Evolutionary conservation across 257 asterid species (phyloP).

Genomic region (Primulina tabacum): DNA sequence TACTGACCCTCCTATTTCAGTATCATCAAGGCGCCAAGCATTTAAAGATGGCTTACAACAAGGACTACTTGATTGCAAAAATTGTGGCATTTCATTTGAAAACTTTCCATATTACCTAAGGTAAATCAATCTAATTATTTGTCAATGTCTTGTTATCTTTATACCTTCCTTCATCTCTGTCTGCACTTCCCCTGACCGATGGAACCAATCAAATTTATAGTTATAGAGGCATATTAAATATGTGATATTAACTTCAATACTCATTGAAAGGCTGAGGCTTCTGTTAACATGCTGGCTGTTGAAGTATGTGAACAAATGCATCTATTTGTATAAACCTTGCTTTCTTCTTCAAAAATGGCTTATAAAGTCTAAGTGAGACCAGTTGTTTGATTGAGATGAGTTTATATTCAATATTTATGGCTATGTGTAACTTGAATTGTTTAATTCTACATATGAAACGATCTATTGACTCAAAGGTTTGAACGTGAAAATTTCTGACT

Average conservation of each 20-base stretch:
- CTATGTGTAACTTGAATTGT: not conserved
- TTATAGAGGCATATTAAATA: not conserved
- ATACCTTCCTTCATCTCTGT: not conserved
- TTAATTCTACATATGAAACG: not conserved
- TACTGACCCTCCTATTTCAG: conserved; percentile 49
- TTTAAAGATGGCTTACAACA: conserved; percentile 64
- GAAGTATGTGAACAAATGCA: not conserved
- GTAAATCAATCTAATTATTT: conserved; percentile 34
- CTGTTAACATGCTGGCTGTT: not conserved
- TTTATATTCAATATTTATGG: not conserved
- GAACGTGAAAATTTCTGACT: not conserved
- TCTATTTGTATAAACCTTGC: not conserved
- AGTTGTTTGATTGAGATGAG: not conserved
- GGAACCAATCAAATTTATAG: not conserved
- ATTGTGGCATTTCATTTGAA: conserved; percentile 67
- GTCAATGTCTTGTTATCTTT: not conserved
- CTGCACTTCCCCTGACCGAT: not conserved
- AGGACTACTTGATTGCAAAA: conserved; percentile 53
- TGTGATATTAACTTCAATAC: not conserved
- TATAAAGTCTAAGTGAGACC: not conserved
- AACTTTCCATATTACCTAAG: conserved; percentile 85
- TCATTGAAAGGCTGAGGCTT: not conserved
- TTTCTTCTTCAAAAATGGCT: not conserved
- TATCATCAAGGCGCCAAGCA: conserved; percentile 63
- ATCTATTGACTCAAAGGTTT: not conserved